A percentile compares a stretch with the other conserved stretches of the same genome.
phyloP scores from a whole-genome alignment of 768 basidiomycete species.

The Gymnopilus dilepis region DNA sequence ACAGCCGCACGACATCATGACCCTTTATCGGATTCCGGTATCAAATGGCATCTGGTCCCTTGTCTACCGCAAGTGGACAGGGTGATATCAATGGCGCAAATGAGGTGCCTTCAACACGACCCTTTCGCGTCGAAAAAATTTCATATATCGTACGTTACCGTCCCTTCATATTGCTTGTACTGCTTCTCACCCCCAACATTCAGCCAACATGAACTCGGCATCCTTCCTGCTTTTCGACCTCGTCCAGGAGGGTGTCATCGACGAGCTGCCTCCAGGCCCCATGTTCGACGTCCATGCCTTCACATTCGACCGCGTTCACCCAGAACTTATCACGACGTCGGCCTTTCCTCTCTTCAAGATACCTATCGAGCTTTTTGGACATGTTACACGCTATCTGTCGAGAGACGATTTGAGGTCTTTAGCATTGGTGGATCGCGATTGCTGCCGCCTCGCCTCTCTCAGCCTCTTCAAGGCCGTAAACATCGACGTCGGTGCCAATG shows the following conservation, averaged over 20 bases:
- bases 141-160: background rate
- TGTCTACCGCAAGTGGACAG: background rate
- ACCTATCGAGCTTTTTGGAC: slow-evolving; percentile 33
- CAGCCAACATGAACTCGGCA: background rate
- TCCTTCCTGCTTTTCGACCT: background rate
- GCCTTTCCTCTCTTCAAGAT: slow-evolving; percentile 31
- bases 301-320: slow-evolving; percentile 29
- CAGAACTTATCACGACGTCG: slow-evolving; percentile 23
- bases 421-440: slow-evolving; percentile 33
- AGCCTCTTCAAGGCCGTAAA: slow-evolving; percentile 27
- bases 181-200: background rate
- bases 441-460: slow-evolving; percentile 29
- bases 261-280: background rate
- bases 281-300: slow-evolving; percentile 23
- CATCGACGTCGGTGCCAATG: slow-evolving; percentile 20
- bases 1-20: too few species aligned
- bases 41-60: background rate
- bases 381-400: slow-evolving; percentile 30
- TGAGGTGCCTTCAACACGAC: background rate
- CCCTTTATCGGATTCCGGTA: background rate
- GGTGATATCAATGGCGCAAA: background rate
- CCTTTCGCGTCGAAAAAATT: background rate
- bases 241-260: background rate
- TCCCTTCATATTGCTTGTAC: background rate
- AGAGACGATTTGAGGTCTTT: slow-evolving; percentile 29